Evolutionary conservation across 2,329 filamentous ascomycete species (phyloP), one percentile per base, ranked within the genome.

Genomic region (Ophiognomonia clavigignenti-juglandacearum): DNA sequence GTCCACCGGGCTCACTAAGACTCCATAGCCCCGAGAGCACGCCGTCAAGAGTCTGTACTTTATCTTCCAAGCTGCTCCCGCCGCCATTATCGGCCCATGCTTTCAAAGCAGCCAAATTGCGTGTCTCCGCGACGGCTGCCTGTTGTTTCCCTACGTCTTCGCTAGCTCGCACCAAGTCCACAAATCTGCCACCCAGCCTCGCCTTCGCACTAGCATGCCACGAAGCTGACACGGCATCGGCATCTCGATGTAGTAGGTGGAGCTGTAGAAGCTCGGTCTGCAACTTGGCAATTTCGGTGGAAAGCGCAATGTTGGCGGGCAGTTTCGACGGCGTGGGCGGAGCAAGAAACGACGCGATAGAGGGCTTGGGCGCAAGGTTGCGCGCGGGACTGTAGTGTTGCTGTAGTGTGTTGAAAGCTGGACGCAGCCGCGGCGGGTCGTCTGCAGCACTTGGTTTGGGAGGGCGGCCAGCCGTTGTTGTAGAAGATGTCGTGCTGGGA

Each of bases 351-450:
- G 73, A 69, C 13, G 78, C 68, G 0, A 77, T 77, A n/a, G 79
- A 68, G 5, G 82, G 79, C 51, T 86, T 86, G 0, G 82, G 78
- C 0, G 76, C 73, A 8, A 72, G 65, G 4, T 69, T 71, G 57
- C 85, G 85, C 37, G 77, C 77, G 0, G 83, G 83, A 23, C 79
- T 83, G 65, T 78, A 85, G 64, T 85, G 80, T 55, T 86, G 82
- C 55, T 86, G 82, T 32, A 79, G 73, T 1, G 77, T 83, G 39
- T 71, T 77, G 63, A 85, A 85, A 39, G 73, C 67, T 0, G 80
- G 78, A 8, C 74, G 73, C 22, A 67, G 64, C n/a, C 65, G 62
- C 16, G 65, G 61, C 34, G 60, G 61, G 18, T 32, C 43, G 14
- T 43, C 42, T 34, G 42, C 37, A 7, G 39, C 19, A 6, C 31